Evolutionary conservation across 2,329 filamentous ascomycete genomes (phyloP).

Genomic region (Zelopaecilomyces penicillatus): DNA sequence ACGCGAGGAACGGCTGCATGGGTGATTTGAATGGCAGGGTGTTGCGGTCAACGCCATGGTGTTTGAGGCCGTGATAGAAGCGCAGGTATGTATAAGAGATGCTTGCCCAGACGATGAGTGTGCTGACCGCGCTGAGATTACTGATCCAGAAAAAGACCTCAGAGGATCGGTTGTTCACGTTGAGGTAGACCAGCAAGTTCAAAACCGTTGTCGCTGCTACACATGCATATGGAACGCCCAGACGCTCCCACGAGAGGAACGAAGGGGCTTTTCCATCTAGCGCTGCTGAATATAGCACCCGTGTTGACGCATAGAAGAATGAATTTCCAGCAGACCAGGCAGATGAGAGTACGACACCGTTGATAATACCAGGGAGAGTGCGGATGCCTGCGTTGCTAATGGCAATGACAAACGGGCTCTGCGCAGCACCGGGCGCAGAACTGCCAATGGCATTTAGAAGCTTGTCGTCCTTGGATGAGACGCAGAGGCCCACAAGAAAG

Average conservation of each 20-base stretch:
- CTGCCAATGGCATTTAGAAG: conserved; percentile 41
- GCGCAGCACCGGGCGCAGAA: conserved; percentile 28
- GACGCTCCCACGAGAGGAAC: conserved; percentile 23
- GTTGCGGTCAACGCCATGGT: conserved; percentile 56
- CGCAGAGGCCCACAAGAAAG: conserved; percentile 29
- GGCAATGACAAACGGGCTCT: conserved; percentile 51
- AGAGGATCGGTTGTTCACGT: conserved; percentile 48
- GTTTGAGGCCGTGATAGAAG: conserved; percentile 57
- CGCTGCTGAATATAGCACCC: conserved; percentile 40
- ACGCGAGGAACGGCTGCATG: conserved; percentile 62
- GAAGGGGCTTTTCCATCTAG: conserved; percentile 32
- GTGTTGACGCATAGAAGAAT: conserved; percentile 43
- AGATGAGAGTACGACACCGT: conserved; percentile 49
- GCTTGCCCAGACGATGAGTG: conserved; percentile 60
- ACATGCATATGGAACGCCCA: conserved; percentile 23
- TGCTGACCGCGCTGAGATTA: conserved; percentile 57
- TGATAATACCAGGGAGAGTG: conserved; percentile 42
- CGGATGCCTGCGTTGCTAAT: conserved; percentile 39
- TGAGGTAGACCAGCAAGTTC: conserved; percentile 53
- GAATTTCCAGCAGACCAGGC: conserved; percentile 52
- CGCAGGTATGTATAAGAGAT: conserved; percentile 61
- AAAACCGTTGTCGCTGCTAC: conserved; percentile 39
- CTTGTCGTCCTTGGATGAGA: conserved; percentile 26
- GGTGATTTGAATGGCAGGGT: conserved; percentile 57
- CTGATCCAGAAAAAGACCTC: conserved; percentile 56